Evolutionary conservation across 2,329 filamentous ascomycete species (phyloP).

Genomic region (Zarea fungicola): DNA sequence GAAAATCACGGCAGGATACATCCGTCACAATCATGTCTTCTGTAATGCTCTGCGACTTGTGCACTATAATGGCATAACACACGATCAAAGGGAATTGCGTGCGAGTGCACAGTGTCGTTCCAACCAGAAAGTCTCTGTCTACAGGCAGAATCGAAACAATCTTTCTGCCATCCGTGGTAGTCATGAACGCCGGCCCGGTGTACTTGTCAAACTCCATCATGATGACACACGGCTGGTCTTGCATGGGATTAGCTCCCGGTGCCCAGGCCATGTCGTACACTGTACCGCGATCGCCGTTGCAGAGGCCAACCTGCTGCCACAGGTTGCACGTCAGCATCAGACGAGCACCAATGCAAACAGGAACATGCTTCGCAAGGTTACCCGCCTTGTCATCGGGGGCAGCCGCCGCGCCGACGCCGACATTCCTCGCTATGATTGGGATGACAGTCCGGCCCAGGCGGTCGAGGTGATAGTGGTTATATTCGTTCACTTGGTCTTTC

Average conservation of each 20-base stretch:
- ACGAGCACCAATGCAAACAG: conserved; percentile 13
- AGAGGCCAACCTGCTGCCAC: conserved; percentile 14
- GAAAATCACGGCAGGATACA: conserved; percentile 15
- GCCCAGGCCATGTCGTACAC: conserved; percentile 16
- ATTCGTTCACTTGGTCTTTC: too few relatives aligned
- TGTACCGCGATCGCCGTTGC: conserved; percentile 16
- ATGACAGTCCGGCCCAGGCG: conserved; percentile 11
- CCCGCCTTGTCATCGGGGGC: conserved; percentile 12
- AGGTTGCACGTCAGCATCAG: conserved; percentile 13
- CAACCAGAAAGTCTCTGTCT: conserved; percentile 13
- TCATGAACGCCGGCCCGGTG: conserved; percentile 13
- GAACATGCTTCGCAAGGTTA: conserved; percentile 14
- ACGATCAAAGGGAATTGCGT: conserved; percentile 8
- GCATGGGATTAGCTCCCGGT: conserved; percentile 14
- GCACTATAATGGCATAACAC: conserved; percentile 11
- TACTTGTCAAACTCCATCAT: conserved; percentile 16
- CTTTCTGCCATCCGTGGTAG: conserved; percentile 11
- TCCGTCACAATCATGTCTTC: conserved; percentile 16
- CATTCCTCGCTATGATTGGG: conserved; percentile 11
- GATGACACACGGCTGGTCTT: conserved; percentile 14
- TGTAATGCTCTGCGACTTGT: conserved; percentile 14
- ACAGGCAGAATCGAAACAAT: conserved; percentile 14
- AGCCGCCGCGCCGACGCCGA: conserved; percentile 11
- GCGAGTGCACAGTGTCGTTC: conserved; percentile 11
- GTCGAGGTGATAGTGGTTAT: conserved; percentile 12